Conservation (phyloP, 441 rosid species). For the Dalechampia spathulata region DNA sequence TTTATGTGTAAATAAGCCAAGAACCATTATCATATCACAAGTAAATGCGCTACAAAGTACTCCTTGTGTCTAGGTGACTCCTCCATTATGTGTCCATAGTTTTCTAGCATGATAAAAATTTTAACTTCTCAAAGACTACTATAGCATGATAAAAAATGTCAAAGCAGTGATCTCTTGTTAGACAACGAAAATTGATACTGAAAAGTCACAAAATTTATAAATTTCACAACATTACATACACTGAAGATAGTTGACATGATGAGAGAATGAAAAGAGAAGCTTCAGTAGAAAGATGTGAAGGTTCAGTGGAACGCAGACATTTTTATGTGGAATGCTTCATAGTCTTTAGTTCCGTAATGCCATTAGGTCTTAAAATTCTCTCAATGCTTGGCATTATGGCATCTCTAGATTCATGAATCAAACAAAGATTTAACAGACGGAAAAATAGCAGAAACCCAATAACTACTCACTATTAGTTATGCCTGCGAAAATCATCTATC, state of each 20-base stretch:
- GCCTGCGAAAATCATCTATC: not conserved
- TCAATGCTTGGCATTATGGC: not conserved
- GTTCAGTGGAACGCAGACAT: not conserved
- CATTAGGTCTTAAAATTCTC: not conserved
- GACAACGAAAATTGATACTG: not conserved
- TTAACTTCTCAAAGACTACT: not conserved
- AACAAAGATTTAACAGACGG: not conserved
- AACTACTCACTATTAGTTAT: not conserved
- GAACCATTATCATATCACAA: not conserved
- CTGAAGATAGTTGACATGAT: not conserved
- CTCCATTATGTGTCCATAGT: not conserved
- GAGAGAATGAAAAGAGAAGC: not conserved
- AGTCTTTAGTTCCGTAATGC: too few relatives aligned
- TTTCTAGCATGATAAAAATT: not conserved
- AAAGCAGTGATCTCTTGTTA: not conserved
- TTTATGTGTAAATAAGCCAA: not conserved
- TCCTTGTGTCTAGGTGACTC: not conserved
- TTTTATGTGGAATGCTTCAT: not conserved
- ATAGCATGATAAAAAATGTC: not conserved
- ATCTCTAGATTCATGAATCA: not conserved
- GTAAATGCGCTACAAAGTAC: not conserved
- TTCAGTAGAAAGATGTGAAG: not conserved
- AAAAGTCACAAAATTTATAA: not conserved
- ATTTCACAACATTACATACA: not conserved
- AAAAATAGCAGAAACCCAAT: not conserved